Conservation (phyloP, 176 grass and related monocot genomes). For the Phyllostachys edulis region DNA sequence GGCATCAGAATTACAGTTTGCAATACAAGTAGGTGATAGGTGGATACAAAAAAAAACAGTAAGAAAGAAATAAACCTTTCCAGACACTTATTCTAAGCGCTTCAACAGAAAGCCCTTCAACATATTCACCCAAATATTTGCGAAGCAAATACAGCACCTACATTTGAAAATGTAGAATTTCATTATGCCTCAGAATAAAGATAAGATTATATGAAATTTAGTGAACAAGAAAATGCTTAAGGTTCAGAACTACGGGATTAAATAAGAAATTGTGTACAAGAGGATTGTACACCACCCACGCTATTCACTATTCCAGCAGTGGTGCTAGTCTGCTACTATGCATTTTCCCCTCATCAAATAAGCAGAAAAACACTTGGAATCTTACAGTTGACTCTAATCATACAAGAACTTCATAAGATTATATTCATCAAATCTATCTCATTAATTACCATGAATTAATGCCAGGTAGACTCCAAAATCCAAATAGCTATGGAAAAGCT, state of each 20-base stretch:
- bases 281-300: background rate
- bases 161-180: slow-evolving; percentile 17
- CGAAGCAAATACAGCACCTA: slow-evolving; percentile 88
- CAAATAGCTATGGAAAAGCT: background rate
- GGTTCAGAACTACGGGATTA: background rate
- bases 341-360: background rate
- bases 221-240: background rate
- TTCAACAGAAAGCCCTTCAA: slow-evolving; percentile 95
- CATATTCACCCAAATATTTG: slow-evolving; percentile 98
- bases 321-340: background rate
- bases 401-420: background rate
- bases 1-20: slow-evolving; percentile 10
- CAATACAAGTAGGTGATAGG: slow-evolving; percentile 21
- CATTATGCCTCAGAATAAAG: slow-evolving; percentile 16
- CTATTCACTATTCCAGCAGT: background rate
- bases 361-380: background rate
- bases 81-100: slow-evolving; percentile 96
- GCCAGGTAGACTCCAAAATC: background rate
- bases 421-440: background rate
- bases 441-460: background rate
- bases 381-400: background rate
- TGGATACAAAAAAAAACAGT: background rate
- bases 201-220: background rate
- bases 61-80: slow-evolving; percentile 64
- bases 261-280: background rate